Conservation (phyloP, 495 filamentous ascomycete genomes). For the Xylaria flabelliformis region DNA sequence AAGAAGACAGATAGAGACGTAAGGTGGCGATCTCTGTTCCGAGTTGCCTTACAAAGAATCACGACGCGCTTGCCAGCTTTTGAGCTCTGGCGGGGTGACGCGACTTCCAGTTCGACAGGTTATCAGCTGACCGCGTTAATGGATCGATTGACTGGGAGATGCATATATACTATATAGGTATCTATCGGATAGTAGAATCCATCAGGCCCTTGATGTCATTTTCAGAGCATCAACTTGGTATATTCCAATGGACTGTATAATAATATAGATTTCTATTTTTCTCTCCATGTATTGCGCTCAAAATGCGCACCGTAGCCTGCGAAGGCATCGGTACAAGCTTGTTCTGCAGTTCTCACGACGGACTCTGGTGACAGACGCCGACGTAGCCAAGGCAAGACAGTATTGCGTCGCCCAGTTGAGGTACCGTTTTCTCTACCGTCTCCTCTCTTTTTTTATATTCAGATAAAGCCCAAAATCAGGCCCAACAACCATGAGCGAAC, state of each 20-base stretch:
- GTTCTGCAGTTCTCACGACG: conserved; percentile 30
- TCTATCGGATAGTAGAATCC: neutral
- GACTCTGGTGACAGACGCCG: conserved; percentile 42
- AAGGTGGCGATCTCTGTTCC: conserved; percentile 1
- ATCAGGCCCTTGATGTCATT: conserved; percentile 18
- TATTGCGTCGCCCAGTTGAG: conserved; percentile 57
- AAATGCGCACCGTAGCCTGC: conserved; percentile 33
- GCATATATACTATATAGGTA: neutral
- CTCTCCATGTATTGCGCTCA: conserved; percentile 38
- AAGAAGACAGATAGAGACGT: neutral
- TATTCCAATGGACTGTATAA: conserved; percentile 30
- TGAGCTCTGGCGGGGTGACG: conserved; percentile 31
- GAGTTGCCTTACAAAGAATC: neutral
- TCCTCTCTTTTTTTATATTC: too few species aligned
- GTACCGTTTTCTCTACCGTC: conserved; percentile 33
- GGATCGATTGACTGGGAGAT: conserved; percentile 10
- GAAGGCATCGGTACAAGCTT: conserved; percentile 22
- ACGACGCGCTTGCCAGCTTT: conserved; percentile 9
- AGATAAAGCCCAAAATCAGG: neutral
- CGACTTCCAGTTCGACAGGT: conserved; percentile 29
- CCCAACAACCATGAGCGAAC: neutral
- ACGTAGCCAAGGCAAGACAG: conserved; percentile 54
- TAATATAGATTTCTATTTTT: conserved; percentile 26
- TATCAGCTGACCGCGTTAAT: conserved; percentile 37
- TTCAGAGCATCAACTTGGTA: neutral